A percentile compares a stretch with the other conserved stretches of the same genome.
Evolutionary conservation across 257 asterid genomes (phyloP).

Genomic region (Leonotis leonurus): DNA sequence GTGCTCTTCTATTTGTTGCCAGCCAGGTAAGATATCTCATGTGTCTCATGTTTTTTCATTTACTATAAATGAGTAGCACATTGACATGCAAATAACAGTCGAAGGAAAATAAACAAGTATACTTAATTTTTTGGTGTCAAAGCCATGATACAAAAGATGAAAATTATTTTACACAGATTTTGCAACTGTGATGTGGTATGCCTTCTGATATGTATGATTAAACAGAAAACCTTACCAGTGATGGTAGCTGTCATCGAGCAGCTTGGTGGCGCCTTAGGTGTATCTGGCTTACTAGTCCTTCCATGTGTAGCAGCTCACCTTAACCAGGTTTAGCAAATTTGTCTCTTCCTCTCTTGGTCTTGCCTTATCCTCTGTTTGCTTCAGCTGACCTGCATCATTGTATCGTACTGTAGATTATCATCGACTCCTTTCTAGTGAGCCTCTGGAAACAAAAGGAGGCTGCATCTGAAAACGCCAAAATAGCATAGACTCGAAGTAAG

Average conservation of each 20-base stretch:
- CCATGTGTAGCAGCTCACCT: slow-evolving; percentile 96
- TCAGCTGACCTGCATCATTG: slow-evolving; percentile 9
- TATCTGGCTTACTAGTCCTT: slow-evolving; percentile 83
- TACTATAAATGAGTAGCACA: too few species aligned
- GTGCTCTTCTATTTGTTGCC: slow-evolving; percentile 72
- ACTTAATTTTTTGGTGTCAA: neutral
- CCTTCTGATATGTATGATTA: too few species aligned
- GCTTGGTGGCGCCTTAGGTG: slow-evolving; percentile 86
- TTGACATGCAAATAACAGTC: too few species aligned
- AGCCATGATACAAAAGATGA: neutral
- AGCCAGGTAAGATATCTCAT: slow-evolving; percentile 62
- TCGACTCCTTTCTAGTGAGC: slow-evolving; percentile 73
- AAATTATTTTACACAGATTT: neutral
- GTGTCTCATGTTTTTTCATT: neutral
- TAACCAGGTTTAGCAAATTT: slow-evolving; percentile 56
- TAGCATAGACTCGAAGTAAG: slow-evolving; percentile 24
- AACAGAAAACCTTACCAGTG: slow-evolving; percentile 94
- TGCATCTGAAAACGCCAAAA: slow-evolving; percentile 24
- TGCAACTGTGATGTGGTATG: neutral
- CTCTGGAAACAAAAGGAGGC: slow-evolving; percentile 47
- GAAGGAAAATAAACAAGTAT: neutral
- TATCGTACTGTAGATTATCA: slow-evolving; percentile 46
- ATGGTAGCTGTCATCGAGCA: slow-evolving; percentile 98
- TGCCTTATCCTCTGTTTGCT: neutral
- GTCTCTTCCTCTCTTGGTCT: neutral